Conservation (phyloP, 306 rosid species). For the Dicorynia guianensis region DNA sequence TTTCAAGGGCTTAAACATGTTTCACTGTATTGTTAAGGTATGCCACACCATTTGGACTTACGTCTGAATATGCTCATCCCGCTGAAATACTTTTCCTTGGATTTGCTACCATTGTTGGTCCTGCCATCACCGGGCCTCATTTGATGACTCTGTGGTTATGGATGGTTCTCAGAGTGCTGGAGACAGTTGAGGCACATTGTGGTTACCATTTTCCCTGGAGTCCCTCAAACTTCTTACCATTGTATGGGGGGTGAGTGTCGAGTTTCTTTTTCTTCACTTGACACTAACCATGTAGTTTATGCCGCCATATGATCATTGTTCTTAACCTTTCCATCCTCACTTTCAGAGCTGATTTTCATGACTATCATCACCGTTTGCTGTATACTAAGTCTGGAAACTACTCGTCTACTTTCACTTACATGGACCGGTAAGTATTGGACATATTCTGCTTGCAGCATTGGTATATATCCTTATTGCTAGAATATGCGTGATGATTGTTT, state of each 20-base stretch:
- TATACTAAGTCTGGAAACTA: constrained; percentile 88
- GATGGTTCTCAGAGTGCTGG: constrained; percentile 81
- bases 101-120: constrained; percentile 85
- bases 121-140: constrained; percentile 89
- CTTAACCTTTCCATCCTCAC: constrained; percentile 33
- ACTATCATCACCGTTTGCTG: constrained; percentile 85
- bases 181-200: constrained; percentile 89
- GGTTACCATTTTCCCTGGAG: constrained; percentile 93
- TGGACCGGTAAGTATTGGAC: constrained; percentile 65
- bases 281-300: background rate
- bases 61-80: constrained; percentile 90
- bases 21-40: constrained; percentile 52
- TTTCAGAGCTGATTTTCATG: constrained; percentile 82
- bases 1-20: constrained; percentile 16
- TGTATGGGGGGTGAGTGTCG: constrained; percentile 78
- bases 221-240: constrained; percentile 75
- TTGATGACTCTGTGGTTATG: constrained; percentile 82
- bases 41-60: constrained; percentile 88
- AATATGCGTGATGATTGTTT: background rate
- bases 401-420: constrained; percentile 82
- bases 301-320: constrained; percentile 2
- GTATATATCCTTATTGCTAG: background rate
- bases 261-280: constrained; percentile 9
- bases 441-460: constrained; percentile 17
- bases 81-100: constrained; percentile 90